Evolutionary conservation across 2,329 filamentous ascomycete genomes (phyloP), one percentile per base, ranked within the genome.

Genomic region (Fusarium dlaminii): DNA sequence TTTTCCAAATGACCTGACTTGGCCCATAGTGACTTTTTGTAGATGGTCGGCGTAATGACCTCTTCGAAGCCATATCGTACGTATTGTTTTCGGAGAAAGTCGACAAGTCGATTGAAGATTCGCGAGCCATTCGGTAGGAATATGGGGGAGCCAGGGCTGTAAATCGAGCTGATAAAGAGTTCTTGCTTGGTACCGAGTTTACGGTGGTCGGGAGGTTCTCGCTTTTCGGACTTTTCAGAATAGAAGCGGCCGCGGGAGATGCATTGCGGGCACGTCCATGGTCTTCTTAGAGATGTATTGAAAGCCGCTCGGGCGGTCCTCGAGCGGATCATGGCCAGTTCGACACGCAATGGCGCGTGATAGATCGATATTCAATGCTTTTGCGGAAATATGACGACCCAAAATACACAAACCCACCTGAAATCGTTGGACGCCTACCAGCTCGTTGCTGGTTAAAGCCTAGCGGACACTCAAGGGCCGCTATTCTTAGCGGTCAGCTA

Each of bases 21-120:
- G 78, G 93, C 91, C 95, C 94, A 97, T 36, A 97, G 84, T 11
- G 93, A 91, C 81, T 93, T 94, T 80, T 97, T 97, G 86, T 96
- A 97, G 79, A 97, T 96, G 55, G 91, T 96, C 5, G 95, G 94
- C 13, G 94, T 96, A 76, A 97, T 91, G 73, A 97, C 94, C 81
- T 97, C 94, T 75, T 95, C 89, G 80, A 96, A 97, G 68, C 94
- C 94, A 82, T 96, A 96, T 73, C 91, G 89, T 32, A 92, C 89
- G 79, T 97, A 97, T 80, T 97, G 94, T 67, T 91, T 91, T 72
- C 94, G 92, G 63, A 97, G 87, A 79, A 96, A 97, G 48, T 92
- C 88, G 68, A 94, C 90, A 29, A 97, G 89, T 62, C 94, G 92
- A 80, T 96, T 95, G 85, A 97, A 95, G 76, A 97, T 90, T 65